These are phyloP conservation scores for Blastobotrys elegans DNA, from an alignment of 1,139 yeast species.

Conservation along the genomic window DNA sequence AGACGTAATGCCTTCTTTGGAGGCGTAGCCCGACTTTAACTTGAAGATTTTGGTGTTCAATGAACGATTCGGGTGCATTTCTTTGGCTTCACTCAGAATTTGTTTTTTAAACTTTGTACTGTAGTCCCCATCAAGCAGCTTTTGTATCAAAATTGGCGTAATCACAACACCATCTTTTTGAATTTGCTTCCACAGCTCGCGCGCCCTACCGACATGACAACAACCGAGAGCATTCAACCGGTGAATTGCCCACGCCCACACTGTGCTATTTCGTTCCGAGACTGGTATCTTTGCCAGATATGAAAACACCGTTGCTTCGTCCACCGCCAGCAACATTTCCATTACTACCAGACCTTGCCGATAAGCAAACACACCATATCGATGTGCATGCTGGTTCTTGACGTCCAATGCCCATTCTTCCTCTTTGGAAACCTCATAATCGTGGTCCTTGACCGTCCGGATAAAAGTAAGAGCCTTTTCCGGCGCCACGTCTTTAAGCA, in stretches of 20 bases:
- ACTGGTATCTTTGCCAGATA: slow-evolving; percentile 14
- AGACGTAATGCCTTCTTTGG: no score
- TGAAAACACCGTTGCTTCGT: slow-evolving; percentile 17
- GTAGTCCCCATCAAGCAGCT: slow-evolving; percentile 13
- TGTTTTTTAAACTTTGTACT: not conserved
- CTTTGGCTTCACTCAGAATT: not conserved
- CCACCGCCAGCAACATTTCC: slow-evolving; percentile 19
- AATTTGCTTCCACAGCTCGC: slow-evolving; percentile 23
- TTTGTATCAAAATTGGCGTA: slow-evolving; percentile 20
- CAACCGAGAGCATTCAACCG: slow-evolving; percentile 21
- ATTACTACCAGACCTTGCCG: slow-evolving; percentile 20
- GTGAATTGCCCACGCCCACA: slow-evolving; percentile 26
- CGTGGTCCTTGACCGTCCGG: slow-evolving; percentile 22
- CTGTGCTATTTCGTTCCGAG: slow-evolving; percentile 11
- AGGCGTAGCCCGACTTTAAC: not conserved
- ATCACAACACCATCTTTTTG: slow-evolving; percentile 14
- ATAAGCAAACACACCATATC: slow-evolving; percentile 25
- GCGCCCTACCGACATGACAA: slow-evolving; percentile 17
- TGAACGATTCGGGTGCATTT: not conserved
- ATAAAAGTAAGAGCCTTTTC: slow-evolving; percentile 21
- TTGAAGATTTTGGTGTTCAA: no score
- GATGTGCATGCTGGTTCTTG: slow-evolving; percentile 8
- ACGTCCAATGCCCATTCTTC: slow-evolving; percentile 20
- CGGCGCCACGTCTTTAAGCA: slow-evolving; percentile 19
- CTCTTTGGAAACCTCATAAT: slow-evolving; percentile 22